Evolutionary conservation across 1,284 basidiomycete genomes (phyloP).

Genomic region (Apiotrichum porosum): DNA sequence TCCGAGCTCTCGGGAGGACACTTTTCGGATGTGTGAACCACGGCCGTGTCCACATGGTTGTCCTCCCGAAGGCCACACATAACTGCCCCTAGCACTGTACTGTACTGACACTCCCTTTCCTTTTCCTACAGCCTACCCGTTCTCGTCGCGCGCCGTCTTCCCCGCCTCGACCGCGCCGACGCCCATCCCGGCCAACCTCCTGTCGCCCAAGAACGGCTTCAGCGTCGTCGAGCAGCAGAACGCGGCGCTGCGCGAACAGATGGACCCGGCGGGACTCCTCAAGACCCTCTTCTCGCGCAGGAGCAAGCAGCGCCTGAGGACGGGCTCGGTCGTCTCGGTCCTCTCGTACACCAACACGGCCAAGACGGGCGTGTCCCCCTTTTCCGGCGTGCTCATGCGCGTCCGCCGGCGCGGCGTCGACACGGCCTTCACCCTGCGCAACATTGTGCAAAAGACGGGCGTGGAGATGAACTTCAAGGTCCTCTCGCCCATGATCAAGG

Average conservation of each 20-base stretch:
- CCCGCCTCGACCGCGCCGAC: conserved; percentile 53
- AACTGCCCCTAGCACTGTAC: too few relatives aligned
- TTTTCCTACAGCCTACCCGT: conserved; percentile 57
- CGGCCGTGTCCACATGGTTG: too few relatives aligned
- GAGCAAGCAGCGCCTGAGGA: conserved; percentile 61
- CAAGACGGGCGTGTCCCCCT: conserved; percentile 62
- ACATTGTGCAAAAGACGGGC: conserved; percentile 80
- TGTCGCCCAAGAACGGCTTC: conserved; percentile 59
- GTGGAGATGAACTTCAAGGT: conserved; percentile 86
- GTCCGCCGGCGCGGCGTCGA: conserved; percentile 73
- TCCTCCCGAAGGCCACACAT: too few relatives aligned
- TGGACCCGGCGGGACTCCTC: conserved; percentile 64
- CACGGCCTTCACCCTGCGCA: conserved; percentile 76
- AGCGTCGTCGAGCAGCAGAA: conserved; percentile 72
- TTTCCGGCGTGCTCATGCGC: conserved; percentile 79
- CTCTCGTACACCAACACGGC: conserved; percentile 49
- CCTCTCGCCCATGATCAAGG: conserved; percentile 76
- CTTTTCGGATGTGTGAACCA: too few relatives aligned
- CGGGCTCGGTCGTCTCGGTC: conserved; percentile 77
- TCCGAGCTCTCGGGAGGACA: too few relatives aligned
- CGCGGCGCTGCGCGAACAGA: conserved; percentile 60
- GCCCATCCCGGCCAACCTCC: conserved; percentile 30
- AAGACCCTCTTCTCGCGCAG: conserved; percentile 64
- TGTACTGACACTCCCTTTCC: neutral
- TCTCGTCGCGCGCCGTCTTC: conserved; percentile 63